Conservation (phyloP, 345 rosid genomes). For the Garcia nutans region DNA sequence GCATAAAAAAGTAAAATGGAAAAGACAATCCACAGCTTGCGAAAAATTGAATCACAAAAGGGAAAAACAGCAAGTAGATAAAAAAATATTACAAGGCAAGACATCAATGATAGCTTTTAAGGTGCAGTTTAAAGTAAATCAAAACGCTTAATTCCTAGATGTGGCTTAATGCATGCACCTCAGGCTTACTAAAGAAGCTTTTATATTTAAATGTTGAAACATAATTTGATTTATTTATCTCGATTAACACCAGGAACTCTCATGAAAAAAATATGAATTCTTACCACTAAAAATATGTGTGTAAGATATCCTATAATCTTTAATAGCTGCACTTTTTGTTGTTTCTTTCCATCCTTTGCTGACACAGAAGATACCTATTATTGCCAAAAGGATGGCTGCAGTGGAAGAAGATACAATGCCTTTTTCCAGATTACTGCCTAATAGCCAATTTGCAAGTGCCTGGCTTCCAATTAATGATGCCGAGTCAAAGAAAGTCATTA, state of each 20-base stretch:
- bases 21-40: neutral
- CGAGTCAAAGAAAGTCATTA: conserved; percentile 83
- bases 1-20: neutral
- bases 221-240: neutral
- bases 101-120: neutral
- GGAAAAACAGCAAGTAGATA: neutral
- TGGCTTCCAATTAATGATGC: conserved; percentile 73
- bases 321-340: conserved; percentile 33
- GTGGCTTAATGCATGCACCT: neutral
- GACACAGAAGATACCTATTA: conserved; percentile 47
- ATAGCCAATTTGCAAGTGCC: conserved; percentile 69
- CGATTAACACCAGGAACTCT: neutral
- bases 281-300: conserved; percentile 61
- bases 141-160: neutral
- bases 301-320: conserved; percentile 47
- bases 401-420: conserved; percentile 48
- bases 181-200: neutral
- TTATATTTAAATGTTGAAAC: neutral
- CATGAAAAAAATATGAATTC: conserved; percentile 15
- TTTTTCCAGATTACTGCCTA: conserved; percentile 38
- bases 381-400: conserved; percentile 46
- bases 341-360: conserved; percentile 54
- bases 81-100: neutral
- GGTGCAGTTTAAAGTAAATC: neutral
- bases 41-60: neutral